These are phyloP conservation scores for Hypoxylon rickii DNA, from an alignment of 495 filamentous ascomycete genomes.

Conservation along the genomic window DNA sequence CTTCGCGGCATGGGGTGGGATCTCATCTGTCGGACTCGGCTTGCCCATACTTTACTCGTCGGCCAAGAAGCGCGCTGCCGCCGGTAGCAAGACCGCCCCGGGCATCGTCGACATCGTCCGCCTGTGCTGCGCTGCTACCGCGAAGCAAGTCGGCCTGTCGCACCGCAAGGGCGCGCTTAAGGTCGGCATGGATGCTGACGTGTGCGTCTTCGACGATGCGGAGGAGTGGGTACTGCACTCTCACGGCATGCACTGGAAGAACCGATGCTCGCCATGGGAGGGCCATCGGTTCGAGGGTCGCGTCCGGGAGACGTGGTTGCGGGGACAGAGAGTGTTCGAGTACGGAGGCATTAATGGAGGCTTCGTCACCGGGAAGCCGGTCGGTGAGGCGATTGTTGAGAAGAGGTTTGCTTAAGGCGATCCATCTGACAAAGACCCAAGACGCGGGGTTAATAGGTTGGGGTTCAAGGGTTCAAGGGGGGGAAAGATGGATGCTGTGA, in stretches of 20 bases:
- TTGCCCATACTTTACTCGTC: slow-evolving; percentile 90
- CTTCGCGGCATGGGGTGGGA: slow-evolving; percentile 94
- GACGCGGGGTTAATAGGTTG: not conserved
- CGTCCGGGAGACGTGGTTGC: slow-evolving; percentile 88
- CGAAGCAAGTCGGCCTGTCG: slow-evolving; percentile 86
- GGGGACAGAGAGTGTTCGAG: slow-evolving; percentile 76
- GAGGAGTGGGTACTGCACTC: slow-evolving; percentile 71
- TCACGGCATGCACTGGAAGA: slow-evolving; percentile 85
- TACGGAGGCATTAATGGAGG: slow-evolving; percentile 45
- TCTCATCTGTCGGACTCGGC: slow-evolving; percentile 90
- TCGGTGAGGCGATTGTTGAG: slow-evolving; percentile 51
- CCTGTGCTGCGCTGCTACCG: slow-evolving; percentile 86
- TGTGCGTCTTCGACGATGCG: slow-evolving; percentile 88
- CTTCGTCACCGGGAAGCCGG: slow-evolving; percentile 44
- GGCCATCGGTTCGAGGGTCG: slow-evolving; percentile 77
- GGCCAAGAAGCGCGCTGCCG: slow-evolving; percentile 58
- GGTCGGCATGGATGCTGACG: slow-evolving; percentile 87
- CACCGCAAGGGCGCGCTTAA: slow-evolving; percentile 80
- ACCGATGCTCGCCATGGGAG: slow-evolving; percentile 94
- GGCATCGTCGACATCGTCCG: slow-evolving; percentile 75
- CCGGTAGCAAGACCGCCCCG: slow-evolving; percentile 46
- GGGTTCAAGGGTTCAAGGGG: not conserved
- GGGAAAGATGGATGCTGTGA: not conserved
- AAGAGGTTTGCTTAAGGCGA: slow-evolving; percentile 36
- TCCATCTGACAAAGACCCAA: not conserved